Conservation (phyloP, 352 stramenopile species). For the Pythium grandisporangium region DNA sequence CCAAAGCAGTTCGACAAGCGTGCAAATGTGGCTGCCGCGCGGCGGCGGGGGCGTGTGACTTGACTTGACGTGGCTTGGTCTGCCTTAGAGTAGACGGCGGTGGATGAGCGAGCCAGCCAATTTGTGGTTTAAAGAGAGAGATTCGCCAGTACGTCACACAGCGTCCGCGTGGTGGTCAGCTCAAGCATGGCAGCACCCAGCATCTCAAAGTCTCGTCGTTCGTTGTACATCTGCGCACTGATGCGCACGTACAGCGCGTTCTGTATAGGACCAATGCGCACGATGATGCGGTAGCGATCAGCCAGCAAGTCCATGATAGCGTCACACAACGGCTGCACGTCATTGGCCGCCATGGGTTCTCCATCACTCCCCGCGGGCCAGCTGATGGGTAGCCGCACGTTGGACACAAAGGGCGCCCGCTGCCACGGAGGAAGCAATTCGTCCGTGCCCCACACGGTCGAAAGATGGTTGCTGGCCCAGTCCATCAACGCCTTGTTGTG, state of each 20-base stretch:
- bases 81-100: too few relatives aligned
- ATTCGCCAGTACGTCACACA: slow-evolving; percentile 54
- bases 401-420: slow-evolving; percentile 72
- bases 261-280: slow-evolving; percentile 64
- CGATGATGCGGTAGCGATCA: slow-evolving; percentile 63
- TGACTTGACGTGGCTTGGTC: too few relatives aligned
- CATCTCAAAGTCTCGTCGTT: slow-evolving; percentile 69
- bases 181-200: slow-evolving; percentile 63
- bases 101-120: neutral
- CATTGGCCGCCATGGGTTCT: slow-evolving; percentile 43
- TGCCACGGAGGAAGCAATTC: slow-evolving; percentile 66
- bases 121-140: slow-evolving; percentile 36
- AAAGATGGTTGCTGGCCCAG: slow-evolving; percentile 69
- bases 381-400: slow-evolving; percentile 62
- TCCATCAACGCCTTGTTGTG: slow-evolving; percentile 83
- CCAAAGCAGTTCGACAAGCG: too few relatives aligned
- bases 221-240: slow-evolving; percentile 82
- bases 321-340: slow-evolving; percentile 55
- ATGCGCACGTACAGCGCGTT: slow-evolving; percentile 66
- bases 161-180: slow-evolving; percentile 53
- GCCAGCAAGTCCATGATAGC: slow-evolving; percentile 74
- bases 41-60: too few relatives aligned
- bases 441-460: slow-evolving; percentile 65
- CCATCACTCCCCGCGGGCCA: slow-evolving; percentile 39
- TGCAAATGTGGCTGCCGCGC: too few relatives aligned